Evolutionary conservation across 1,139 yeast genomes (phyloP).

Genomic region (Yamadazyma conglobata): DNA sequence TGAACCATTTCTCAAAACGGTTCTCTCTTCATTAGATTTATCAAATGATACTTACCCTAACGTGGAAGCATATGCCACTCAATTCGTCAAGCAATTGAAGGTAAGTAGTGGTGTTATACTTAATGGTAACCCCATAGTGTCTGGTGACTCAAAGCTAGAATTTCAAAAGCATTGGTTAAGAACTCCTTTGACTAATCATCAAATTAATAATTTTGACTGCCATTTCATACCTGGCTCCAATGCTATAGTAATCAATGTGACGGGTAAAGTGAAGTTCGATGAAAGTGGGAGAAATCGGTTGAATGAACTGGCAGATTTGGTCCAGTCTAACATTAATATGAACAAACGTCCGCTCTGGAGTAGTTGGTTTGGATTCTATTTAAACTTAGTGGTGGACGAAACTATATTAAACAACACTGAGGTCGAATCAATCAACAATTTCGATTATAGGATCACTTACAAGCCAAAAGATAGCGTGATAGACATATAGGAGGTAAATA

Average conservation of each 20-base stretch:
- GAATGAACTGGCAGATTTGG: conserved; percentile 56
- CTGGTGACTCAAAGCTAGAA: conserved; percentile 48
- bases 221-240: conserved; percentile 73
- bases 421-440: conserved; percentile 48
- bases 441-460: conserved; percentile 64
- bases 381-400: conserved; percentile 60
- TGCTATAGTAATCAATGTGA: conserved; percentile 49
- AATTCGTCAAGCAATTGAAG: conserved; percentile 47
- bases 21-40: conserved; percentile 37
- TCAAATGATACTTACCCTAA: conserved; percentile 26
- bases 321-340: conserved; percentile 5
- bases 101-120: conserved; percentile 50
- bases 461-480: conserved; percentile 57
- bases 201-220: conserved; percentile 57
- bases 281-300: conserved; percentile 64
- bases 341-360: conserved; percentile 50
- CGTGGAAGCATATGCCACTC: conserved; percentile 51
- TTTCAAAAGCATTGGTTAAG: conserved; percentile 66
- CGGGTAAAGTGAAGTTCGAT: conserved; percentile 69
- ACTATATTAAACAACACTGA: conserved; percentile 39
- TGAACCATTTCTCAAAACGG: conserved; percentile 42
- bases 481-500: conserved; percentile 5
- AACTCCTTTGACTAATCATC: conserved; percentile 62
- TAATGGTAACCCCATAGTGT: conserved; percentile 61
- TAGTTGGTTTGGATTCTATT: conserved; percentile 63